These are phyloP conservation scores for Picea sitchensis DNA, from an alignment of 75 land plant species.

Conservation along the genomic window DNA sequence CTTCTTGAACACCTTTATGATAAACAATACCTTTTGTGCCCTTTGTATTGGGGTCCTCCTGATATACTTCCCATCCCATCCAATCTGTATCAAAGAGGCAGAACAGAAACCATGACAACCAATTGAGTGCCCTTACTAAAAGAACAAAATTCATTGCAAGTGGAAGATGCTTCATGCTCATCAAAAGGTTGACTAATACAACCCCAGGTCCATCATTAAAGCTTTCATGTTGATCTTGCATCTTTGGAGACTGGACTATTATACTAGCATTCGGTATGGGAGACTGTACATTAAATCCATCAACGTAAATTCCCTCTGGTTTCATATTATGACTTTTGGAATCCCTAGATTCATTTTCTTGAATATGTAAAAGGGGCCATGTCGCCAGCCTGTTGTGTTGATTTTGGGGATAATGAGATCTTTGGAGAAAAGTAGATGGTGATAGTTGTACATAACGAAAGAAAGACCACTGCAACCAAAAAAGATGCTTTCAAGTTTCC, in stretches of 20 bases:
- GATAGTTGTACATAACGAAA: conserved; percentile 66
- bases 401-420: conserved; percentile 34
- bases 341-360: conserved; percentile 17
- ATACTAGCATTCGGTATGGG: not conserved
- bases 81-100: conserved; percentile 94
- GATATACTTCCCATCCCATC: conserved; percentile 98
- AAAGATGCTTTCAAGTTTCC: too few relatives aligned
- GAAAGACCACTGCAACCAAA: conserved; percentile 35
- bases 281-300: not conserved
- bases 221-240: conserved; percentile 21
- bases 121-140: conserved; percentile 84
- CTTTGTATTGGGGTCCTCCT: conserved; percentile 73
- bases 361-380: conserved; percentile 55
- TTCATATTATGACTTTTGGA: not conserved
- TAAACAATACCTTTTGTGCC: conserved; percentile 40
- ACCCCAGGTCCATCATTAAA: conserved; percentile 71
- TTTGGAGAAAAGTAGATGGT: conserved; percentile 81
- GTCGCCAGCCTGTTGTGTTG: conserved; percentile 34
- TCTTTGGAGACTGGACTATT: not conserved
- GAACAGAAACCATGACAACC: conserved; percentile 95
- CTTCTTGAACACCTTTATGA: conserved; percentile 88
- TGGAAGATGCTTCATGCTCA: conserved; percentile 82
- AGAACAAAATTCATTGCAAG: conserved; percentile 90
- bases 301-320: conserved; percentile 5
- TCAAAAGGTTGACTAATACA: conserved; percentile 72